Conservation (phyloP, 2,329 filamentous ascomycete genomes). For the Capronia epimyces region DNA sequence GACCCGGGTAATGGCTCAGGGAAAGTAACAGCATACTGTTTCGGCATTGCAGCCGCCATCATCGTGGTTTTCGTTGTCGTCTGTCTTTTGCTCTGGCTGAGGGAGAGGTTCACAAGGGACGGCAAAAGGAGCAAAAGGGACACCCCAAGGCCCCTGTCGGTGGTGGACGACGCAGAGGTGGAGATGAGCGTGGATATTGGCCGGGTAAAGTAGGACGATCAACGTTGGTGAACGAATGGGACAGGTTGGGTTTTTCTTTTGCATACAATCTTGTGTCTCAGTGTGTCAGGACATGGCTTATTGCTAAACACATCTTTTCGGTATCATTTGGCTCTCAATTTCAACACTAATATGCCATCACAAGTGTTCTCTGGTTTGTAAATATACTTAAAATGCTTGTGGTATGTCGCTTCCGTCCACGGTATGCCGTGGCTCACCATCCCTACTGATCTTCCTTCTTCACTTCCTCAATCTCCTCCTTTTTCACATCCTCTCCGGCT, state of each 20-base stretch:
- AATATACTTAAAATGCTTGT: no score
- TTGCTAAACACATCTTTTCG: no score
- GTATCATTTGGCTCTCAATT: no score
- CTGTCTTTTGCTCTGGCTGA: slow-evolving; percentile 50
- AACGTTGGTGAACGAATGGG: not conserved
- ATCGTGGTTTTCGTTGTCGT: slow-evolving; percentile 51
- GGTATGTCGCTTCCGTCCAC: no score
- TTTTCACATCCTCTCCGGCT: slow-evolving; percentile 55
- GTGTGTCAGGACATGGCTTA: no score
- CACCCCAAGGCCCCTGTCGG: not conserved
- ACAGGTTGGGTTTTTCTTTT: not conserved
- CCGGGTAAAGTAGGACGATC: not conserved
- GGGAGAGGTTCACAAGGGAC: slow-evolving; percentile 39
- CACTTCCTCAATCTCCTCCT: slow-evolving; percentile 38
- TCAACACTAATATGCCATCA: not conserved
- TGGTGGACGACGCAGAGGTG: slow-evolving; percentile 9
- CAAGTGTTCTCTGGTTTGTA: not conserved
- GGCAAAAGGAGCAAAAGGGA: slow-evolving; percentile 22
- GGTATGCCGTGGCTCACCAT: not conserved
- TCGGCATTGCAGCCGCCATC: slow-evolving; percentile 55
- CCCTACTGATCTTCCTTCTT: slow-evolving; percentile 8
- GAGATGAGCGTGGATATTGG: slow-evolving; percentile 10
- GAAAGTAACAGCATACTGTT: slow-evolving; percentile 59
- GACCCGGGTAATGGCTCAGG: slow-evolving; percentile 52
- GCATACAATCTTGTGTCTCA: no score